Base-by-base conservation (phyloP, 148 eudicot genomes). In the Camellia granthamiana region DNA sequence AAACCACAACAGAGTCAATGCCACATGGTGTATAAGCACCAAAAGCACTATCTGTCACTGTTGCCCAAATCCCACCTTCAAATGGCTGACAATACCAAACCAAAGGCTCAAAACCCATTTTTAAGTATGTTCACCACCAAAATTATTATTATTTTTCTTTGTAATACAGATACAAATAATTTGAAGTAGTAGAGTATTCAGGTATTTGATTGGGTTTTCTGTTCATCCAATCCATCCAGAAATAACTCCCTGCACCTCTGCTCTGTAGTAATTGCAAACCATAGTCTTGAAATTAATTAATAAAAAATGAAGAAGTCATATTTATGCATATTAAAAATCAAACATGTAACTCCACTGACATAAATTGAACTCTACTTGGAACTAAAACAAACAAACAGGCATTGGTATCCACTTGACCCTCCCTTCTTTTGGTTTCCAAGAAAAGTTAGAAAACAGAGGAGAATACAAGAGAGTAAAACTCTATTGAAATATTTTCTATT, bases 21-120 rank as follows among this genome's bases (percentile, higher is more conserved):
- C 75, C 90, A 81, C 93, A 90, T 7, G 93, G 93, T 62, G 93
- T 87, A 64, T 87, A 90, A 75, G 86, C 84, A 74, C 92, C 95
- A 81, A 91, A 86, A 62, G 88, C 84, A 72, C 85, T 90, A 42
- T 83, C 87, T 18, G 86, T 83, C 78, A 77, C 74, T 79, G 77
- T 64, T 49, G 79, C 87, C 95, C 95, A 91, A 59, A 87, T 77
- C 74, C 87, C 95, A 79, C 86, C 75, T 21, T 68, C 84, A 58
- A 86, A 79, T 0, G 95, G 95, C 47, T 82, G 82, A 83, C 95
- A 91, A 78, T 85, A 91, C 95, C 95, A 91, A 55, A 38, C 84
- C 82, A 90, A 73, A 63, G 88, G 82, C 67, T 87, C 75, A 64
- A 85, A 81, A 21, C 80, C 84, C 91, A 90, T 90, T 47, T 55